Base-by-base conservation (phyloP, 1,284 basidiomycete species). In the Malassezia obtusa region DNA sequence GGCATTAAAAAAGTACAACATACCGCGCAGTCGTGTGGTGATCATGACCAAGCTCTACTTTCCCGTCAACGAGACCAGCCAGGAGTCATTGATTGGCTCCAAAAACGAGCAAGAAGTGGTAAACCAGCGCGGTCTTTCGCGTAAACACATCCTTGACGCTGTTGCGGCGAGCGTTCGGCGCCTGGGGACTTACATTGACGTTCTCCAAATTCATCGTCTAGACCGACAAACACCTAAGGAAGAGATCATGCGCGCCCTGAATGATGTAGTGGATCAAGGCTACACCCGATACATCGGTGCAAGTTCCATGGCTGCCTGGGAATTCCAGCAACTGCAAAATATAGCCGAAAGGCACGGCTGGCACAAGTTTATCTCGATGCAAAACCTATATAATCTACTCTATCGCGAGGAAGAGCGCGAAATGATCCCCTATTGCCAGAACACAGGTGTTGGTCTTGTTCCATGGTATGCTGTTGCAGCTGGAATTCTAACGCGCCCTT, bases 131-230 rank as follows among this genome's bases (percentile, higher is more conserved):
- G 84, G 84, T 24, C 76, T 84, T 17, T 81, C 80, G 17, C 77
- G 85, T 50, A 88, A 87, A 76, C 85, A 87, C 81, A 83, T 87
- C 64, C 80, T 90, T 63, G 86, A 90, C 75, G 87, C 85, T 15
- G 79, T 83, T 14, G 78, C 82, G 62, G 81, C 81, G 45, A 81
- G 79, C 25, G 78, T 89, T 24, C 78, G 82, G 65, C 82, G 86
- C 30, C 80, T 88, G 7, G 80, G 82, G 45, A 82, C 84, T 66
- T 89, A 89, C 67, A 85, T 76, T 65, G 65, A 68, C 37, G 64
- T 71, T 14, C 50, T 71, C 19, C 61, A 67, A 52, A 65, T 67
- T 6, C 82, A 84, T 61, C 79, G 82, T 47, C 78, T 79, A 25
- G 82, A 83, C 66, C 69, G 65, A 33, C 77, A 75, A 14, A 79